These are phyloP conservation scores for Linum tenue DNA, from an alignment of 345 rosid genomes.

Conservation along the genomic window DNA sequence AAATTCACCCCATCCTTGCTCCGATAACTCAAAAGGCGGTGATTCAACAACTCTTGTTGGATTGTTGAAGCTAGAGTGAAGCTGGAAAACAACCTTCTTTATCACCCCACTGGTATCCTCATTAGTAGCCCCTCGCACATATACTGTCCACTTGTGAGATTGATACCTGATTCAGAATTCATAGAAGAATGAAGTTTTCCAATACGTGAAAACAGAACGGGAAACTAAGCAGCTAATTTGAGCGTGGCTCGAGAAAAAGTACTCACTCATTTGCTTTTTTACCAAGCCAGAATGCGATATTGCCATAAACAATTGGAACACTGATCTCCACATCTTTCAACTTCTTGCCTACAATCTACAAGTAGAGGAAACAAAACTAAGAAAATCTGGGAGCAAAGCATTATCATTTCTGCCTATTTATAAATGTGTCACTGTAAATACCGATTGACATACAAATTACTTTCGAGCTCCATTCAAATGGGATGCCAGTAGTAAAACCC, in stretches of 20 bases:
- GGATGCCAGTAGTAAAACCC: no score
- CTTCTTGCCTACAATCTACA: constrained; percentile 38
- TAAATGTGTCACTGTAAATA: no score
- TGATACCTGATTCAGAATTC: constrained; percentile 34
- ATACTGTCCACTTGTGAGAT: constrained; percentile 80
- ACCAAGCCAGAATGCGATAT: constrained; percentile 67
- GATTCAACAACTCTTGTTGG: constrained; percentile 61
- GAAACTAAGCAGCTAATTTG: neutral
- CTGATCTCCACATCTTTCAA: constrained; percentile 31
- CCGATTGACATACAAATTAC: no score
- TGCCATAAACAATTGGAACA: constrained; percentile 68
- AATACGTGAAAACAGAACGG: neutral
- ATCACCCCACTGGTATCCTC: constrained; percentile 59
- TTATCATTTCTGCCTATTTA: no score
- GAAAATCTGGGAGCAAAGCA: no score
- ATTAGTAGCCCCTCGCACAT: constrained; percentile 72
- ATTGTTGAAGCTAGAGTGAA: constrained; percentile 74
- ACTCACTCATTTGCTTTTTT: constrained; percentile 63
- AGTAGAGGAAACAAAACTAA: neutral
- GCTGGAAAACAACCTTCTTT: constrained; percentile 53
- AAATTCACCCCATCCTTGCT: constrained; percentile 92
- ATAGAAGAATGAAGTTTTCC: constrained; percentile 2
- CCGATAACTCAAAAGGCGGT: constrained; percentile 69
- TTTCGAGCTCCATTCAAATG: no score
- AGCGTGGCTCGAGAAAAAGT: neutral